Conservation (phyloP, 805 yeast species). For the Hermanozyma aechmeae region DNA sequence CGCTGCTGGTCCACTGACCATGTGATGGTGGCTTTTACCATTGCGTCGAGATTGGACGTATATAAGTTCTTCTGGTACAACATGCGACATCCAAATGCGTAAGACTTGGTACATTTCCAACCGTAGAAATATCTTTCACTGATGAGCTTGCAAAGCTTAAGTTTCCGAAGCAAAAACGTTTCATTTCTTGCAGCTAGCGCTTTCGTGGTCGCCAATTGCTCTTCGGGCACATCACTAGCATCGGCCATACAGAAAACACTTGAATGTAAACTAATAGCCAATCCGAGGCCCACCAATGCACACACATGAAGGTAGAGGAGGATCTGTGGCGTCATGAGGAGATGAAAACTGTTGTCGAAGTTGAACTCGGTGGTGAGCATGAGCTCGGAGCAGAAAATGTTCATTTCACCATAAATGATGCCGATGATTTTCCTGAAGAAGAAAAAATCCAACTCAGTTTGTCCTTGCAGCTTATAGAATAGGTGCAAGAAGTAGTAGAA, state of each 20-base stretch:
- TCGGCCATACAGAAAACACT: slow-evolving; percentile 1
- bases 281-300: slow-evolving; percentile 6
- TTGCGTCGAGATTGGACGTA: slow-evolving; percentile 1
- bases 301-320: slow-evolving; percentile 4
- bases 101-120: slow-evolving; percentile 9
- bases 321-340: slow-evolving; percentile 6
- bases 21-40: slow-evolving; percentile 2
- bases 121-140: slow-evolving; percentile 10
- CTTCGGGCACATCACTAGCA: neutral
- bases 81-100: slow-evolving; percentile 4
- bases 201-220: slow-evolving; percentile 1
- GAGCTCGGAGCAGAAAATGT: slow-evolving; percentile 6
- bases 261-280: slow-evolving; percentile 6
- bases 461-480: slow-evolving; percentile 9
- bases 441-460: slow-evolving; percentile 7
- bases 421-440: slow-evolving; percentile 10
- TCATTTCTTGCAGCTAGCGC: slow-evolving; percentile 1
- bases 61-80: slow-evolving; percentile 2
- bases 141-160: slow-evolving; percentile 5
- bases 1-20: slow-evolving; percentile 6
- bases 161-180: slow-evolving; percentile 2
- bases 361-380: slow-evolving; percentile 3
- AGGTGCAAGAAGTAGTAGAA: slow-evolving; percentile 11
- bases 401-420: slow-evolving; percentile 9
- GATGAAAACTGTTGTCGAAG: slow-evolving; percentile 5